These are phyloP conservation scores for Wickerhamomyces queroliae DNA, from an alignment of 805 yeast genomes.

Conservation along the genomic window DNA sequence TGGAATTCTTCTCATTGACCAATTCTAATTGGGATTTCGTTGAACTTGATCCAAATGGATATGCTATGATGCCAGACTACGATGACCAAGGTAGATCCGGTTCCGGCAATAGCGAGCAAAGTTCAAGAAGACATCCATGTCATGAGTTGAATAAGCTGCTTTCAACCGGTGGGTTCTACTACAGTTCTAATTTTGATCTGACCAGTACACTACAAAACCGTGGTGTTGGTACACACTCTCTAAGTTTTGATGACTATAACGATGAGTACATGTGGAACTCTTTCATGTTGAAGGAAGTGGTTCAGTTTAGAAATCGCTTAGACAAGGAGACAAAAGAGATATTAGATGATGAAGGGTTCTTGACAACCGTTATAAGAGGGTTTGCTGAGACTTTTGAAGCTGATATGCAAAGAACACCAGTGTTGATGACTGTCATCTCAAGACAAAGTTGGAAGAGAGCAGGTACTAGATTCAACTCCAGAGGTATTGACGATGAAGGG, in stretches of 20 bases:
- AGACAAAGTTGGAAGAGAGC: constrained; percentile 97
- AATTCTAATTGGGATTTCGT: constrained; percentile 75
- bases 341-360: constrained; percentile 71
- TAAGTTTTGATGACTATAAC: constrained; percentile 57
- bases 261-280: constrained; percentile 96
- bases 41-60: constrained; percentile 63
- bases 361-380: constrained; percentile 92
- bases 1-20: constrained; percentile 78
- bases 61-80: constrained; percentile 39
- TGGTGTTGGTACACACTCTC: constrained; percentile 44
- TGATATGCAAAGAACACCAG: constrained; percentile 28
- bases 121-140: constrained; percentile 54
- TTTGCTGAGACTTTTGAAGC: constrained; percentile 75
- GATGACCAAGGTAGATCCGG: constrained; percentile 11
- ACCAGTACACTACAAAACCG: constrained; percentile 81
- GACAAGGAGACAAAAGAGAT: constrained; percentile 52
- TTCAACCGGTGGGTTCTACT: constrained; percentile 86
- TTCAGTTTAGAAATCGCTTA: constrained; percentile 66
- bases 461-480: constrained; percentile 89
- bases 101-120: constrained; percentile 12
- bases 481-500: constrained; percentile 92
- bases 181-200: constrained; percentile 86
- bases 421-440: constrained; percentile 71
- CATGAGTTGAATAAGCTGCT: constrained; percentile 70
- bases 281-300: constrained; percentile 79